These are phyloP conservation scores for Barbarea vulgaris DNA, from an alignment of 345 rosid genomes.

Conservation along the genomic window DNA sequence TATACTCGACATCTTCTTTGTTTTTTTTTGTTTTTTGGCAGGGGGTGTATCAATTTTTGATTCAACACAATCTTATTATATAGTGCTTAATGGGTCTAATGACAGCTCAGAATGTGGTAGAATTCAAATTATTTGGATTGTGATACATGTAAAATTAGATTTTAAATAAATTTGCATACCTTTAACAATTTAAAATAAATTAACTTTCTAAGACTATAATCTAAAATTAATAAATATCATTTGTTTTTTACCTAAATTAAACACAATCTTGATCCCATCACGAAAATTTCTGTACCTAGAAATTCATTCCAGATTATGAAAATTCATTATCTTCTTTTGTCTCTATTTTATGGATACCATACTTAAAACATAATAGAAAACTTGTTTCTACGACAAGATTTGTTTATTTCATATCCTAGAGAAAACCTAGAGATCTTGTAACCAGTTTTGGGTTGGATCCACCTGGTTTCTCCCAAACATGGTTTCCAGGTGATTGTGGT, in stretches of 20 bases:
- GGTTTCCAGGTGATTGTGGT: too few relatives aligned
- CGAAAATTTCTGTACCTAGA: too few relatives aligned
- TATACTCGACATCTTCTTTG: conserved; percentile 4
- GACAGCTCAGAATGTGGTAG: neutral
- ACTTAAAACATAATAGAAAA: too few relatives aligned
- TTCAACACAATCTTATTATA: conserved; percentile 1
- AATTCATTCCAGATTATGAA: too few relatives aligned
- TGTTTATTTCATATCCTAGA: too few relatives aligned
- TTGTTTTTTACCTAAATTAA: neutral
- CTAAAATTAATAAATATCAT: neutral
- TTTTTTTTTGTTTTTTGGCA: neutral
- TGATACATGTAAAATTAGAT: neutral
- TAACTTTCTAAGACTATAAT: neutral
- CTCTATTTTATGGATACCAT: too few relatives aligned
- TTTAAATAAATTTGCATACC: neutral
- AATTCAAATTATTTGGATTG: neutral
- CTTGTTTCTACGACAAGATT: too few relatives aligned
- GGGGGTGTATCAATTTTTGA: neutral
- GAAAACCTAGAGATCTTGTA: too few relatives aligned
- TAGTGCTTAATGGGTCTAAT: neutral
- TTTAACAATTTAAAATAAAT: neutral
- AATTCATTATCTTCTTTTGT: too few relatives aligned
- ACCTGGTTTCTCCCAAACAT: too few relatives aligned
- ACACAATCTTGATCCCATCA: too few relatives aligned
- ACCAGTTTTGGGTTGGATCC: too few relatives aligned